Base-by-base conservation (phyloP, 2,329 filamentous ascomycete genomes). In the Ceratocystis papillata region DNA sequence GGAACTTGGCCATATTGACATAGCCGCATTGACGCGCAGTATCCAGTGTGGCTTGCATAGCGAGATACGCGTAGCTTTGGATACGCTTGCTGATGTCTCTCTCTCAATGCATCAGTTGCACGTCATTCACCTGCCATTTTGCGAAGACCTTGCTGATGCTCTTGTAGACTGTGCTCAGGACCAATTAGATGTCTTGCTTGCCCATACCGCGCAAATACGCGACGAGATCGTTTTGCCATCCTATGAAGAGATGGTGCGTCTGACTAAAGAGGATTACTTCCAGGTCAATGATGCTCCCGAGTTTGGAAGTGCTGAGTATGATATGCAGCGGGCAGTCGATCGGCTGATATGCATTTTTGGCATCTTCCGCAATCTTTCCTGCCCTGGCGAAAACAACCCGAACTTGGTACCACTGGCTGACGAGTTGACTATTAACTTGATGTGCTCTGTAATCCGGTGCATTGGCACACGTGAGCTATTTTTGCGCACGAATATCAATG, bases 321-420 rank as follows among this genome's bases (percentile, higher is more conserved):
- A 93, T 63, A 81, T 96, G 1, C 90, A 96, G 72, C 85, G 89
- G 62, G 89, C 92, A 1, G 91, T 92, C 3, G 92, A 96, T 71
- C 85, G 88, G 67, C 76, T 99, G 61, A 86, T 97, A 66, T 95
- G 91, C 72, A 88, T 97, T 69, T 96, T 91, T 1, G 96, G 90
- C 0, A 92, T 96, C 66, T 77, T 99, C 60, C 87, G 94, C 67
- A 99, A 99, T 71, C 81, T 96, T 17, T 97, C 94, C 0, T 96
- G 96, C 74, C 73, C 88, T 82, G 76, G 84, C 48, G 76, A 78
- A 41, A 72, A 76, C 53, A 76, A 84, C 65, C 73, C 76, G 33
- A 97, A 96, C 70, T 90, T 94, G 70, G 75, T 76, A 3, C 77
- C 86, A 0, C 81, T 99, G 10, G 89, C 90, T 0, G 88, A 90